A percentile compares a stretch with the other conserved stretches of the same genome.
These are phyloP conservation scores for Nothophoma quercina DNA, from an alignment of 2,329 filamentous ascomycete species.

Conservation along the genomic window DNA sequence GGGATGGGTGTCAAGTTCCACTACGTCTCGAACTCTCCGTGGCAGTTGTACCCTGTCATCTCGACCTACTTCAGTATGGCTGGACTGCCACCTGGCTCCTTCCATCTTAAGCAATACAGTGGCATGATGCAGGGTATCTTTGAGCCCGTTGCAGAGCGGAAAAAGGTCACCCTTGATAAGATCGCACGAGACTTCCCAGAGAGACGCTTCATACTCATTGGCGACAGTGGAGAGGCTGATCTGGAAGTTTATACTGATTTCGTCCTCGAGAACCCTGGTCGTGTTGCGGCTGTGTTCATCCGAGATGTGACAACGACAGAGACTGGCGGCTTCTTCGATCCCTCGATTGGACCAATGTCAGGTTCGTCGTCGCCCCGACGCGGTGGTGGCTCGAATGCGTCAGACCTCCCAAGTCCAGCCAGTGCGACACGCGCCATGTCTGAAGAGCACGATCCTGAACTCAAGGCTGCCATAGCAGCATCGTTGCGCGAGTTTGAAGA, in stretches of 20 bases:
- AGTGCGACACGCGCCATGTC: conserved; percentile 22
- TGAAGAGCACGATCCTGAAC: conserved; percentile 58
- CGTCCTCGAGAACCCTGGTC: conserved; percentile 81
- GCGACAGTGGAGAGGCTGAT: conserved; percentile 96
- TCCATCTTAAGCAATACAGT: conserved; percentile 94
- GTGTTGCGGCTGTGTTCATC: conserved; percentile 89
- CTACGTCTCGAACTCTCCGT: conserved; percentile 99
- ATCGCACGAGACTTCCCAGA: conserved; percentile 90
- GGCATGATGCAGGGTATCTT: conserved; percentile 99
- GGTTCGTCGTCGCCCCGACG: conserved; percentile 35
- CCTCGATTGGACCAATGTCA: conserved; percentile 55
- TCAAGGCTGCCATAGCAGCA: conserved; percentile 57
- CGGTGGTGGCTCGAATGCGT: conserved; percentile 16
- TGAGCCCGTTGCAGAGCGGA: conserved; percentile 93
- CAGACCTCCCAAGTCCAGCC: conserved; percentile 20
- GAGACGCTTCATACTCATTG: conserved; percentile 87
- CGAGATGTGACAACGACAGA: conserved; percentile 93
- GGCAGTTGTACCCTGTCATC: conserved; percentile 93
- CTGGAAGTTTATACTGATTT: conserved; percentile 96
- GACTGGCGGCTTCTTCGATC: conserved; percentile 78
- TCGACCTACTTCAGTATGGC: conserved; percentile 83
- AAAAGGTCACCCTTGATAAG: conserved; percentile 85
- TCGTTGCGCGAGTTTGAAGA: conserved; percentile 57
- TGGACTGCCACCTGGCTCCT: conserved; percentile 83
- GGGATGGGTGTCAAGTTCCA: conserved; percentile 86